Evolutionary conservation across 2,329 filamentous ascomycete genomes (phyloP), one percentile per base, ranked within the genome.

Genomic region (Zasmidium cellare): DNA sequence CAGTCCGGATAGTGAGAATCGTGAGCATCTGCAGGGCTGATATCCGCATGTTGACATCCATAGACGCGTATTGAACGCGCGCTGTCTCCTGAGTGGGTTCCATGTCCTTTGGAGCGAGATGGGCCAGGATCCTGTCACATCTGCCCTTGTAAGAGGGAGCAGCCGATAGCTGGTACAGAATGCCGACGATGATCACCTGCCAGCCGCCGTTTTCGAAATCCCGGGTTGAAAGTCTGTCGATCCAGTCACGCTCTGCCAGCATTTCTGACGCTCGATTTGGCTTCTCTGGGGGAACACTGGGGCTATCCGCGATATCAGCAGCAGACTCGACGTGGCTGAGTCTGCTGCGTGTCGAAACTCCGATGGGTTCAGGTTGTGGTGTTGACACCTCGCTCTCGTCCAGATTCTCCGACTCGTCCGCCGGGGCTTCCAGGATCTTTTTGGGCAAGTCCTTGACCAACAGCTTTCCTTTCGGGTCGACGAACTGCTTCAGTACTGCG

Each of bases 181-280:
- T 79, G 6, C 92, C 94, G 46, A 96, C 87, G 69, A 97, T 83
- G 62, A 97, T 93, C 60, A 91, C 76, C 74, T 97, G 86, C 94
- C 94, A 99, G 19, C 92, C 92, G 56, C 93, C 94, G 46, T 93
- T 84, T 62, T 85, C 82, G 71, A 97, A 96, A 65, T 96, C 88
- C 47, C 93, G 88, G 68, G 89, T 89, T 63, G 87, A 86, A 20
- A 97, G 80, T 61, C 90, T 84, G 53, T 96, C 89, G 58, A 96
- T 85, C 94, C 94, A 99, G 65, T 91, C 84, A 63, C 88, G 92
- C 6, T 85, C 81, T 9, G 78, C 80, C 48, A 96, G 81, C 67
- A 94, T 84, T 60, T 96, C 91, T 20, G 87, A 84, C 7, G 91
- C 92, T 11, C 84, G 86, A 70, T 92, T 87, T 67, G 45, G 53